These are phyloP conservation scores for Wickerhamiella azyma DNA, from an alignment of 805 yeast species.

Conservation along the genomic window DNA sequence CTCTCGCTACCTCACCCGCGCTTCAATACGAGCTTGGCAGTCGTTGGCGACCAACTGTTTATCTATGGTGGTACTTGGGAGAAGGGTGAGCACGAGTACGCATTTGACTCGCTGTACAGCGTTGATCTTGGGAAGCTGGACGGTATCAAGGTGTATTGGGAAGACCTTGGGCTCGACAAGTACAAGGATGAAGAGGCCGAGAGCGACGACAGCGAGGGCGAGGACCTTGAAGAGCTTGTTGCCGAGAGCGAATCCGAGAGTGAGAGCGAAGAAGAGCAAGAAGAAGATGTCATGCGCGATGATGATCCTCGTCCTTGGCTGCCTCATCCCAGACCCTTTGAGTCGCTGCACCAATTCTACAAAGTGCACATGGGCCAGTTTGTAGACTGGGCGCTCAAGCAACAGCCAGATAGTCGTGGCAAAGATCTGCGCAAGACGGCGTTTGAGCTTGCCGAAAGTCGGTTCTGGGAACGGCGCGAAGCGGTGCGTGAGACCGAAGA, in stretches of 20 bases:
- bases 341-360: conserved; percentile 69
- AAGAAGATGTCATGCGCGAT: conserved; percentile 48
- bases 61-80: conserved; percentile 90
- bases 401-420: conserved; percentile 73
- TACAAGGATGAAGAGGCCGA: conserved; percentile 39
- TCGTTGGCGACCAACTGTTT: conserved; percentile 68
- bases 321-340: conserved; percentile 94
- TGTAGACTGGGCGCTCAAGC: conserved; percentile 85
- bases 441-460: conserved; percentile 78
- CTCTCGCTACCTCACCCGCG: conserved; percentile 72
- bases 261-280: conserved; percentile 53
- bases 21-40: conserved; percentile 75
- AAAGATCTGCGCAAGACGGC: conserved; percentile 79
- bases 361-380: conserved; percentile 75
- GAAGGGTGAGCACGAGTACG: conserved; percentile 67
- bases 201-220: conserved; percentile 57
- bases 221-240: conserved; percentile 39
- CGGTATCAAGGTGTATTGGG: conserved; percentile 85
- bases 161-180: conserved; percentile 36
- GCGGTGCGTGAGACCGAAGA: conserved; percentile 82
- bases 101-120: conserved; percentile 72
- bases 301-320: conserved; percentile 94
- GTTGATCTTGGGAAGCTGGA: conserved; percentile 77
- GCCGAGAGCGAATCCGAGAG: conserved; percentile 36
- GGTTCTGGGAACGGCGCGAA: conserved; percentile 99